Percentiles rank a stretch among this genome's conserved stretches.
Conservation (phyloP, 768 basidiomycete genomes). For the Rhodotorula taiwanensis region DNA sequence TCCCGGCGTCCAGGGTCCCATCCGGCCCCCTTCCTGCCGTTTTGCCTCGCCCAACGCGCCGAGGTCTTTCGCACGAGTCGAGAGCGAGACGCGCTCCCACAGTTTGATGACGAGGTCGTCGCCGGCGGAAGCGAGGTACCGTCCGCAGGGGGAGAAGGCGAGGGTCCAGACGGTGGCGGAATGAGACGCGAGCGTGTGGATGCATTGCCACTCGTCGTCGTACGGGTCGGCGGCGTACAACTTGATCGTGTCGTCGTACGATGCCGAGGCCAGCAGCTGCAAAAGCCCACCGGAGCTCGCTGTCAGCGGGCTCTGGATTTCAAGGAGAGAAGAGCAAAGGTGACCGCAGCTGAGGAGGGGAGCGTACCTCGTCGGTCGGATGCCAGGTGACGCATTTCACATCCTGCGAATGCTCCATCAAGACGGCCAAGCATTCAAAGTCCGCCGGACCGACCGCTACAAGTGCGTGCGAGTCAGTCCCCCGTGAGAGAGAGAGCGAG, state of each 20-base stretch:
- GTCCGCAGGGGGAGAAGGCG: constrained; percentile 67
- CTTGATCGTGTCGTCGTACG: constrained; percentile 94
- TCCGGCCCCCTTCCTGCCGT: constrained; percentile 43
- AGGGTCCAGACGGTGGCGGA: constrained; percentile 85
- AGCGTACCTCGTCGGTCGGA: constrained; percentile 69
- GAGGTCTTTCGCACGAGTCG: background rate
- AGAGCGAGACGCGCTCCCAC: constrained; percentile 58
- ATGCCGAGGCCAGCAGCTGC: constrained; percentile 90
- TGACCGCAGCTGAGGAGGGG: constrained; percentile 42
- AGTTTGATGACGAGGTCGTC: constrained; percentile 77
- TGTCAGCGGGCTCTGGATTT: constrained; percentile 40
- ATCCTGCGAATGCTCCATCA: constrained; percentile 96
- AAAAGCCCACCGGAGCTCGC: background rate
- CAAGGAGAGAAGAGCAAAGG: background rate
- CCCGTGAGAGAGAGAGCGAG: background rate
- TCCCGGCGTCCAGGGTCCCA: constrained; percentile 41
- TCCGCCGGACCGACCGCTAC: constrained; percentile 68
- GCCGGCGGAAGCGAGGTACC: constrained; percentile 76
- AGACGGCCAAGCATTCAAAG: constrained; percentile 86
- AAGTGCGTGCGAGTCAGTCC: background rate
- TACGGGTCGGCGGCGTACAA: constrained; percentile 86
- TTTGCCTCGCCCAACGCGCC: constrained; percentile 29
- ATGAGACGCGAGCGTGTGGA: constrained; percentile 64
- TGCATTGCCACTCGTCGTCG: constrained; percentile 82
- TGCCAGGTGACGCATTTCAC: constrained; percentile 95